phyloP scores from a whole-genome alignment of 306 rosid genomes.

The Echinosophora koreensis region DNA sequence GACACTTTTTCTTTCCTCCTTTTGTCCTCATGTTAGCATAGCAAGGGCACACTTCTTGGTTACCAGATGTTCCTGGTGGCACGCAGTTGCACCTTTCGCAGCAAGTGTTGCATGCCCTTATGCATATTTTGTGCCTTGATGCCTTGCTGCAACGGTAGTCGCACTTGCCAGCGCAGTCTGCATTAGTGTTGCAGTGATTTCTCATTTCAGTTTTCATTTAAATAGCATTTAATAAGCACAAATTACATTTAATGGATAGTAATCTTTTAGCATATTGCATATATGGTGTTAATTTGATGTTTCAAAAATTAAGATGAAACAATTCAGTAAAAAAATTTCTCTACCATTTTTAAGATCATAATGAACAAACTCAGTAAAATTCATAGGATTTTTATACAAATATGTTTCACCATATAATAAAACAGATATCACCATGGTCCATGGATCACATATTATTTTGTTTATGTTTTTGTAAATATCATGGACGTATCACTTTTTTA shows the following conservation, averaged over 20 bases:
- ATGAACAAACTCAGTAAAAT: background rate
- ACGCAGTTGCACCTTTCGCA: conserved; percentile 47
- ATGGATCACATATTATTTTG: background rate
- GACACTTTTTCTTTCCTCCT: conserved; percentile 42
- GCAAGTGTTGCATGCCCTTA: conserved; percentile 43
- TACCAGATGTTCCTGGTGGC: conserved; percentile 45
- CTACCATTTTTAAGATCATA: background rate
- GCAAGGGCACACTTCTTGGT: conserved; percentile 39
- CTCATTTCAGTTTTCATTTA: background rate
- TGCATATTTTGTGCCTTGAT: conserved; percentile 42
- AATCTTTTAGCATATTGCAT: too few species aligned
- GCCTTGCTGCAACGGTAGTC: conserved; percentile 42
- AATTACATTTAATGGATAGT: too few species aligned
- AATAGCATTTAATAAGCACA: background rate
- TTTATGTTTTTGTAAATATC: too few species aligned
- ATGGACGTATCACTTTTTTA: too few species aligned
- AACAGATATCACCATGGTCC: too few species aligned
- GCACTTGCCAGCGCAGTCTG: conserved; percentile 35
- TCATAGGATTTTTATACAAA: too few species aligned
- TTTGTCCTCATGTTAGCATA: conserved; percentile 39
- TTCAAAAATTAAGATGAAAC: background rate
- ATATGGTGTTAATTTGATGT: too few species aligned
- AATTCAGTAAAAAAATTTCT: background rate
- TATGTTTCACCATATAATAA: background rate
- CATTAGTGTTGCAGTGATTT: background rate